Base-by-base conservation (phyloP, 2,329 filamentous ascomycete genomes). In the Aspergillus eucalypticola region DNA sequence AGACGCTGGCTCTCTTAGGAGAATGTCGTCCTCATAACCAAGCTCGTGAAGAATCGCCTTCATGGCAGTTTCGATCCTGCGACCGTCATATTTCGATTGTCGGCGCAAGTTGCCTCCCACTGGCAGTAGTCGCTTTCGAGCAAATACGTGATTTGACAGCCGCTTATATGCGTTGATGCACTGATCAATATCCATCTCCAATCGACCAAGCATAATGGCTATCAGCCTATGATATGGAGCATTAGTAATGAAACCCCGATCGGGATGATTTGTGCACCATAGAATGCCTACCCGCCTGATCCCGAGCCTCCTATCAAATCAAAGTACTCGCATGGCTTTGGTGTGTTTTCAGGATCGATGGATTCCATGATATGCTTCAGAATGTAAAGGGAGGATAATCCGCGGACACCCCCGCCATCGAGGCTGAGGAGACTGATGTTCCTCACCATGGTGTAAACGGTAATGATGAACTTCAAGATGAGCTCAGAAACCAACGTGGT, bases 151-250 rank as follows among this genome's bases (percentile, higher is more conserved):
- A 2, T 69, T 59, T 3, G 75, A 76, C 1, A 82, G 72, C 3
- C 65, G 54, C 13, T 75, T 66, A 59, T 83, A 83, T 2, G 71
- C 75, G 2, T 69, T 59, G 15, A 82, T 75, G 29, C 78, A 81
- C 17, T 82, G 76, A 23, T 71, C 61, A 8, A 81, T 73, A 25
- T 72, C 74, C 78, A 83, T 80, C 29, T 75, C 66, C 1, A 83
- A 68, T 2, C 78, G 75, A 1, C 80, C 79, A 5, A 83, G 73
- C 74, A 83, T 79, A 35, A 83, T 76, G 2, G 81, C 79, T 8
- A 83, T 78, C 8, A 83, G 68, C 0, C 80, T 81, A 25, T 17
- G 10, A 11, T 29, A 13, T 21, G 10, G 15, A 15, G 17, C 6
- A 25, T 54, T 61, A 39, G 35, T 8, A 27, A 21, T 8, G 5